A percentile compares a stretch with the other conserved stretches of the same genome.
phyloP scores from a whole-genome alignment of 2,329 filamentous ascomycete species.

The Acephala macrosclerotiorum region DNA sequence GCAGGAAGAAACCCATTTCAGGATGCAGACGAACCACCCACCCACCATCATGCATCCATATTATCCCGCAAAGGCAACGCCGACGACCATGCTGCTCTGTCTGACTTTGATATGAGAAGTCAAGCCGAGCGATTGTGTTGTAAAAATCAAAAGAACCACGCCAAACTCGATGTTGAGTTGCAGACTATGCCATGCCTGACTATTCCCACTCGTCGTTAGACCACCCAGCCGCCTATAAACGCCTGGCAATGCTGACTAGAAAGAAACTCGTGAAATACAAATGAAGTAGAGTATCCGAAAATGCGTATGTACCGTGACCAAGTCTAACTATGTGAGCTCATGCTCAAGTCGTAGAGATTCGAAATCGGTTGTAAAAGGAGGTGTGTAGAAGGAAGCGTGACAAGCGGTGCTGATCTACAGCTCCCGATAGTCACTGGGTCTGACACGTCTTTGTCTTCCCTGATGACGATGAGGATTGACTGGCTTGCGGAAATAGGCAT shows the following conservation, averaged over 20 bases:
- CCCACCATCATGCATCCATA: neutral
- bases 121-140: neutral
- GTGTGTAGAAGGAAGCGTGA: too few species aligned
- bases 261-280: neutral
- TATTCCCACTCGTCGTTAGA: neutral
- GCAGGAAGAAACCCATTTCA: neutral
- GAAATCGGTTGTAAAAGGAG: too few species aligned
- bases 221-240: neutral
- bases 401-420: conserved; percentile 53
- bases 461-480: conserved; percentile 93
- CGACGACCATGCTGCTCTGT: conserved; percentile 3
- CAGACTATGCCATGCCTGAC: neutral
- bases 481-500: conserved; percentile 93
- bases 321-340: neutral
- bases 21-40: neutral
- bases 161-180: neutral
- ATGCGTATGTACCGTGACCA: neutral
- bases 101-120: neutral
- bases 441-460: conserved; percentile 78
- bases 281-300: conserved; percentile 1
- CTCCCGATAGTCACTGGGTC: conserved; percentile 91
- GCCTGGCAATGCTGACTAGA: conserved; percentile 9
- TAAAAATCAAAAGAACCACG: neutral
- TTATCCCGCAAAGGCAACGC: neutral
- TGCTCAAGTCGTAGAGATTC: too few species aligned